Evolutionary conservation across 768 basidiomycete genomes (phyloP), one percentile per base, ranked within the genome.

Genomic region (Sistotremastrum suecicum): DNA sequence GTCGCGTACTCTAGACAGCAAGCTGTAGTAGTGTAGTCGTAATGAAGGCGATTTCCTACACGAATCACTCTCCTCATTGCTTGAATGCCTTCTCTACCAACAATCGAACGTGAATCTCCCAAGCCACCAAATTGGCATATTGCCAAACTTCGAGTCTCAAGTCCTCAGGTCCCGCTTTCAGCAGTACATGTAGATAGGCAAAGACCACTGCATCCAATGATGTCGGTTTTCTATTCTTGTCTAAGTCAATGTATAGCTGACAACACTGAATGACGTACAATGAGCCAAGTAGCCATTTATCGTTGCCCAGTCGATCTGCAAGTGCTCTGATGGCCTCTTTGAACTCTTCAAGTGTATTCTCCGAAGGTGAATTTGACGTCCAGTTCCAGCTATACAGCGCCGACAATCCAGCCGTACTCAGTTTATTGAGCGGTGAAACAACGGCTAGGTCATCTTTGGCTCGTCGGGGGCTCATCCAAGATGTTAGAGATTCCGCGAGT

Each of bases 221-320:
- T 1, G 87, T 90, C 20, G 87, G 82, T 29, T 68, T 66, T 42
- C 86, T 90, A 47, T 7, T 20, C 34, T 11, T 30, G 34, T 29
- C 40, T 45, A 12, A 33, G 35, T 38, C 50, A 38, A 34, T 6
- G 48, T 31, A 34, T 30, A 39, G 37, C n/a, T 20, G 43, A 36
- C 7, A 41, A 34, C 20, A 29, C 5, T 5, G 41, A 3, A 50
- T 39, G 52, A 54, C 72, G 41, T 57, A 87, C 87, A 61, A 63
- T 8, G 84, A 88, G 35, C 70, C 78, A 3, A 90, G 71, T 62
- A 90, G 82, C 87, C 87, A 90, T 50, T 72, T 74, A 55, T 88
- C 80, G 3, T 72, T 75, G 29, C 77, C 81, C 1, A 90, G 70
- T 28, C 85, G 73, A 50, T 83, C 81, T 0, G 83, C 80, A 32